Evolutionary conservation across 768 basidiomycete species (phyloP), one percentile per base, ranked within the genome.

Genomic region (Trametes cingulata): DNA sequence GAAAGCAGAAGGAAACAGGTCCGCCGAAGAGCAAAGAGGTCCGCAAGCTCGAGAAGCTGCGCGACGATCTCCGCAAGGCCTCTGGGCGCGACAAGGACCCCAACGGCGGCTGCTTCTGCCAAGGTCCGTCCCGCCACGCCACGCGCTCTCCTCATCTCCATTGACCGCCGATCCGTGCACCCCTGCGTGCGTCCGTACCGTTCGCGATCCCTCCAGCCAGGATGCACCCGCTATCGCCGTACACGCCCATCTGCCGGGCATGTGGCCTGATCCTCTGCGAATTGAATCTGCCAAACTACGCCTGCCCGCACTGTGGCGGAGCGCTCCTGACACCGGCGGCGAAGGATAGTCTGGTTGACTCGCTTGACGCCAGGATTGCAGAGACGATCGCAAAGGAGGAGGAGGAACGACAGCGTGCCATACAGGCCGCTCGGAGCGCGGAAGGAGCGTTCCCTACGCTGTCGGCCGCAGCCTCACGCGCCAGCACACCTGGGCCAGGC

Each of bases 31-130:
- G 82, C 70, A 76, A 72, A 60, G 77, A 76, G 35, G 77, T 88
- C 14, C 72, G 71, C 4, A 65, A 61, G 22, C 75, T 89, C 17
- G 84, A 87, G 64, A 65, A 71, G 7, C 71, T 85, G 40, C 70
- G 82, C 33, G 65, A 72, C n/a, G 77, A 72, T 4, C 69, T 85
- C 22, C 68, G 68, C 15, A 69, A 67, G 14, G 67, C 74, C 2
- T 70, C 70, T n/a, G 74, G 74, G 0, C 69, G 54, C 0, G 68
- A 73, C 40, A 81, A 73, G 56, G 86, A 89, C 70, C 80, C 84
- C 0, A 82, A 80, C 40, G 83, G 84, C 4, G 86, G 87, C 0
- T 90, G 88, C 66, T 90, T 87, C 67, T 90, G 88, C 65, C 82
- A 84, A 75, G 86, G 87, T 84, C 52, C 19, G 29, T 52, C 15